Percentiles rank a stretch among this genome's conserved stretches.
Evolutionary conservation across 208 protist genomes (phyloP).

Genomic region (Leishmania amazonensis): DNA sequence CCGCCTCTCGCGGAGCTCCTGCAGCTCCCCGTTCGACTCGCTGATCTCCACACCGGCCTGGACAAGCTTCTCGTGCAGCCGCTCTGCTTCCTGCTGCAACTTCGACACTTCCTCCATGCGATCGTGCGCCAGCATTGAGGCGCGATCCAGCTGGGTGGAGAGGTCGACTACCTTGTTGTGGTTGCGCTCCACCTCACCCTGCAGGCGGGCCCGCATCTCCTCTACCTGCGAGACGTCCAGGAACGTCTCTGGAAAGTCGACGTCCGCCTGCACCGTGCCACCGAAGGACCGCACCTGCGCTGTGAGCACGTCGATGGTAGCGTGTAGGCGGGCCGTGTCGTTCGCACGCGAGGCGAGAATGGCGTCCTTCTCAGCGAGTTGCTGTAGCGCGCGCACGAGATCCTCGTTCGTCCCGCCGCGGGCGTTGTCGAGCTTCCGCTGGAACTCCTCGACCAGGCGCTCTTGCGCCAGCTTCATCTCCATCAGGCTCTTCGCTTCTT

Average conservation of each 20-base stretch:
- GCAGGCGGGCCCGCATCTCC: constrained; percentile 67
- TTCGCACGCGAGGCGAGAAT: constrained; percentile 81
- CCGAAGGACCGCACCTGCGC: constrained; percentile 64
- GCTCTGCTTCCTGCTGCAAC: constrained; percentile 42
- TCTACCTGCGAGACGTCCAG: constrained; percentile 86
- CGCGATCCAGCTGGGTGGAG: constrained; percentile 74
- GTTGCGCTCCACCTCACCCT: constrained; percentile 63
- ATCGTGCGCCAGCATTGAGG: constrained; percentile 53
- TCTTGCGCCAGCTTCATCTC: constrained; percentile 83
- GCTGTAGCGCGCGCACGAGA: constrained; percentile 61
- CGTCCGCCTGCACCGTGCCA: constrained; percentile 33
- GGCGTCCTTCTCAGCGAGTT: constrained; percentile 81
- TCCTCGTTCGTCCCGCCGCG: constrained; percentile 84
- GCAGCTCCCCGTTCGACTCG: constrained; percentile 49
- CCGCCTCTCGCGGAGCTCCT: constrained; percentile 41
- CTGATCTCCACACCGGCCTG: constrained; percentile 40
- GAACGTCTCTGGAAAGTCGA: constrained; percentile 65
- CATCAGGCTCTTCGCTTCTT: constrained; percentile 72
- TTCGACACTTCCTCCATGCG: constrained; percentile 60
- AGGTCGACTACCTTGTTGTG: constrained; percentile 72
- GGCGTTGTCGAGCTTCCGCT: constrained; percentile 76
- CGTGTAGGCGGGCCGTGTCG: constrained; percentile 79
- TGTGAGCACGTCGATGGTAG: constrained; percentile 64
- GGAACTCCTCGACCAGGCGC: constrained; percentile 84
- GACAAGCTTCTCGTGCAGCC: constrained; percentile 45